Percentiles rank a stretch among this genome's conserved stretches.
phyloP scores from a whole-genome alignment of 2,329 filamentous ascomycete species.

The Bipolaris gigantea region DNA sequence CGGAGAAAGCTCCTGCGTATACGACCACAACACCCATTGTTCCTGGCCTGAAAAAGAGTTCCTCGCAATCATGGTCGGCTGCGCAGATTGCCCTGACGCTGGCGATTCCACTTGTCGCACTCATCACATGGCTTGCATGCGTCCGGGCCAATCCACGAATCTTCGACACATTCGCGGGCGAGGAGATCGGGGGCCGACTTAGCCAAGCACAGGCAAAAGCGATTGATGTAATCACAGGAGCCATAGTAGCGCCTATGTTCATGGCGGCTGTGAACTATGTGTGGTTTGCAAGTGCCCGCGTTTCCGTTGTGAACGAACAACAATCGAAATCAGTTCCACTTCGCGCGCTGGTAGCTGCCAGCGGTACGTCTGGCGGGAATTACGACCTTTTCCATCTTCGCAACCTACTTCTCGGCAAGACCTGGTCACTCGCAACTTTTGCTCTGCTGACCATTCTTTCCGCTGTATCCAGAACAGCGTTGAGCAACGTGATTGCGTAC shows the following conservation, averaged over 20 bases:
- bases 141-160: slow-evolving; percentile 1
- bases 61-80: slow-evolving; percentile 1
- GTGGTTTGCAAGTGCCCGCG: slow-evolving; percentile 19
- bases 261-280: slow-evolving; percentile 13
- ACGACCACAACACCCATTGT: neutral
- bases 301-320: slow-evolving; percentile 18
- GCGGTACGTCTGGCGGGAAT: slow-evolving; percentile 5
- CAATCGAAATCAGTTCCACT: slow-evolving; percentile 6
- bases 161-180: slow-evolving; percentile 9
- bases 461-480: slow-evolving; percentile 5
- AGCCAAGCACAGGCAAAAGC: slow-evolving; percentile 20
- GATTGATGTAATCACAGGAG: slow-evolving; percentile 17
- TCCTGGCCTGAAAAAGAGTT: neutral
- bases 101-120: neutral
- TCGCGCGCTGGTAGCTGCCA: slow-evolving; percentile 7
- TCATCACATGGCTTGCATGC: slow-evolving; percentile 3
- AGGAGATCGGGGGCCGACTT: slow-evolving; percentile 16
- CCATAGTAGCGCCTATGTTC: slow-evolving; percentile 15
- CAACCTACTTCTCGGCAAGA: slow-evolving; percentile 5
- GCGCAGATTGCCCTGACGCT: neutral
- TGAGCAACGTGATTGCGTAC: slow-evolving; percentile 17
- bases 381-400: slow-evolving; percentile 12
- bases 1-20: neutral
- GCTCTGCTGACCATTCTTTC: slow-evolving; percentile 6
- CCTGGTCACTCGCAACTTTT: slow-evolving; percentile 6